These are phyloP conservation scores for Paracorniculantispora psalliotae DNA, from an alignment of 2,329 filamentous ascomycete genomes.

Conservation along the genomic window DNA sequence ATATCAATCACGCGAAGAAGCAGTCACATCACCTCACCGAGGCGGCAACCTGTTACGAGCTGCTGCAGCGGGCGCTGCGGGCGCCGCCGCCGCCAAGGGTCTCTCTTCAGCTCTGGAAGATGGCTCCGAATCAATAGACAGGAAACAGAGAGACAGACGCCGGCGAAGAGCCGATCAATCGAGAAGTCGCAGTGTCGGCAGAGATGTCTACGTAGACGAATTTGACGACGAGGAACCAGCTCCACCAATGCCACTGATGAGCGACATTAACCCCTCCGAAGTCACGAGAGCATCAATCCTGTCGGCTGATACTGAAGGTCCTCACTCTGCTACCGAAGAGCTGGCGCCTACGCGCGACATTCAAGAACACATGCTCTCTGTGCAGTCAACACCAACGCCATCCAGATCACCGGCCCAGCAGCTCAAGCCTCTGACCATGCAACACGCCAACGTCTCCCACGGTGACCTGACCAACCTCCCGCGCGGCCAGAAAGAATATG, in stretches of 20 bases:
- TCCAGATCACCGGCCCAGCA: conserved; percentile 49
- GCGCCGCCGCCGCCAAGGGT: conserved; percentile 31
- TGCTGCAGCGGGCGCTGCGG: conserved; percentile 41
- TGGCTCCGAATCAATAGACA: conserved; percentile 43
- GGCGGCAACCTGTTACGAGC: conserved; percentile 40
- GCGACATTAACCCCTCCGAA: conserved; percentile 80
- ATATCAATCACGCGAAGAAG: conserved; percentile 29
- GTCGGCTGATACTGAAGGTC: conserved; percentile 72
- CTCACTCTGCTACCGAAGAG: conserved; percentile 62
- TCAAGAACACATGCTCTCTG: conserved; percentile 55
- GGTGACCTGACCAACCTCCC: conserved; percentile 53
- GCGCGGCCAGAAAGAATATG: conserved; percentile 39
- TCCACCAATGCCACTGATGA: conserved; percentile 81
- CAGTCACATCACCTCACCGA: conserved; percentile 41
- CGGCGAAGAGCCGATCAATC: conserved; percentile 48
- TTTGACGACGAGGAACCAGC: conserved; percentile 52
- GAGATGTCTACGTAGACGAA: conserved; percentile 44
- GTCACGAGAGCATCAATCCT: conserved; percentile 83
- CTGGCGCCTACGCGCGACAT: conserved; percentile 59
- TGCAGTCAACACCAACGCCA: conserved; percentile 58
- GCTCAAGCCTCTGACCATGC: conserved; percentile 60
- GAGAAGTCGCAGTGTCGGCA: conserved; percentile 38
- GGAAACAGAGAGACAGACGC: conserved; percentile 46
- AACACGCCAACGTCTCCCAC: conserved; percentile 60
- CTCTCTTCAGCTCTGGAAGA: conserved; percentile 31